Evolutionary conservation across 768 basidiomycete genomes (phyloP).

Genomic region (Agaricus bisporus): DNA sequence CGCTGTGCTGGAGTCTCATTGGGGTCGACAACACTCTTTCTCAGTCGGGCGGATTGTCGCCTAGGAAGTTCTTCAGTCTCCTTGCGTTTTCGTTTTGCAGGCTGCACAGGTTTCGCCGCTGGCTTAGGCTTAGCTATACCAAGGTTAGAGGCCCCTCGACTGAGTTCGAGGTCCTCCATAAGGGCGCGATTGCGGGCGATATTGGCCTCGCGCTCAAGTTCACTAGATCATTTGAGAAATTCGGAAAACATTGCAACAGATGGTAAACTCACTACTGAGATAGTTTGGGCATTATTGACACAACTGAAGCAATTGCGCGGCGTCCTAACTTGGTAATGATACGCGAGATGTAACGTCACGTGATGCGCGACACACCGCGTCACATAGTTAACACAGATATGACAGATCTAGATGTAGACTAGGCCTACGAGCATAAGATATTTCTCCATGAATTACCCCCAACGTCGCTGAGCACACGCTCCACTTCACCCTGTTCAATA

Average conservation of each 20-base stretch:
- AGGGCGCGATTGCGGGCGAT: slow-evolving; percentile 76
- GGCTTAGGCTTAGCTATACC: slow-evolving; percentile 31
- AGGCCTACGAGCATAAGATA: slow-evolving; percentile 25
- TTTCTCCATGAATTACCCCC: slow-evolving; percentile 68
- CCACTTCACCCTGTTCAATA: slow-evolving; percentile 78
- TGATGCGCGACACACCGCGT: neutral
- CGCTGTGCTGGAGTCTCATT: slow-evolving; percentile 63
- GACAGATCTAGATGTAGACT: neutral
- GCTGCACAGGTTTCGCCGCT: slow-evolving; percentile 58
- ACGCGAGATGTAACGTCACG: neutral
- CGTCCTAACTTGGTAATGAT: neutral
- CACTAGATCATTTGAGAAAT: slow-evolving; percentile 26
- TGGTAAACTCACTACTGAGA: slow-evolving; percentile 44
- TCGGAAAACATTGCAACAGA: neutral
- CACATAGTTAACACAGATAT: neutral
- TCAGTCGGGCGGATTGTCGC: slow-evolving; percentile 62
- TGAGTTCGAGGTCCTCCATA: slow-evolving; percentile 36
- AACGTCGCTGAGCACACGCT: slow-evolving; percentile 77
- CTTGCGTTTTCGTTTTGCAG: slow-evolving; percentile 51
- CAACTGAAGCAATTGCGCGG: neutral
- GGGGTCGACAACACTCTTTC: slow-evolving; percentile 38
- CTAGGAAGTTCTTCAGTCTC: slow-evolving; percentile 39
- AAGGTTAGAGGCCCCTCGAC: slow-evolving; percentile 16
- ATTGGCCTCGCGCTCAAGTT: slow-evolving; percentile 72
- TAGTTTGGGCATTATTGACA: slow-evolving; percentile 31